A percentile compares a stretch with the other conserved stretches of the same genome.
phyloP scores from a whole-genome alignment of 441 rosid genomes.

The Mallotus repandus region DNA sequence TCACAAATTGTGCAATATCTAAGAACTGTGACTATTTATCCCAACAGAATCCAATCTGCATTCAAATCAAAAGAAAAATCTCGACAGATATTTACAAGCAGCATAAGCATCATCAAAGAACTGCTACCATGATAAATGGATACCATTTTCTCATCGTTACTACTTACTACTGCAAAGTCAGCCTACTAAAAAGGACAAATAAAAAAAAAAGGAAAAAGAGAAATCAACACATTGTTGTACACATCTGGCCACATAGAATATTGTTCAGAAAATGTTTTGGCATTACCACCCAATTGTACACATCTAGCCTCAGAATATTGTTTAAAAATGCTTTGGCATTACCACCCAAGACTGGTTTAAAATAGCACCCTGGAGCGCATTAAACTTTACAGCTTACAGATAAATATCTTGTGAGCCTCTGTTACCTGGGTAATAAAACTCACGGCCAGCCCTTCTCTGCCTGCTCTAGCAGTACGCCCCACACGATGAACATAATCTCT shows the following conservation, averaged over 20 bases:
- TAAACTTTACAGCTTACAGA: not conserved
- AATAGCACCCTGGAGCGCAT: not conserved
- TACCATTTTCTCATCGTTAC: not conserved
- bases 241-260: no score
- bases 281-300: no score
- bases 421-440: constrained; percentile 76
- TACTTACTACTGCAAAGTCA: not conserved
- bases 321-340: no score
- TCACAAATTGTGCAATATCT: not conserved
- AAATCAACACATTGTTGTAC: no score
- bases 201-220: not conserved
- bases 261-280: no score
- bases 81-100: no score
- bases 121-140: not conserved
- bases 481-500: constrained; percentile 98
- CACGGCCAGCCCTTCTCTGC: constrained; percentile 86
- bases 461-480: constrained; percentile 98
- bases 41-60: not conserved
- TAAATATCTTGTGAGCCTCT: not conserved
- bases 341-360: not conserved
- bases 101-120: not conserved
- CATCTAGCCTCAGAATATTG: no score
- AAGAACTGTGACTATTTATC: not conserved
- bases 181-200: not conserved
- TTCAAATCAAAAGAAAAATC: not conserved